Evolutionary conservation across 192 early-diverging fungal species (phyloP).

Genomic region (Chytriomyces sp.): DNA sequence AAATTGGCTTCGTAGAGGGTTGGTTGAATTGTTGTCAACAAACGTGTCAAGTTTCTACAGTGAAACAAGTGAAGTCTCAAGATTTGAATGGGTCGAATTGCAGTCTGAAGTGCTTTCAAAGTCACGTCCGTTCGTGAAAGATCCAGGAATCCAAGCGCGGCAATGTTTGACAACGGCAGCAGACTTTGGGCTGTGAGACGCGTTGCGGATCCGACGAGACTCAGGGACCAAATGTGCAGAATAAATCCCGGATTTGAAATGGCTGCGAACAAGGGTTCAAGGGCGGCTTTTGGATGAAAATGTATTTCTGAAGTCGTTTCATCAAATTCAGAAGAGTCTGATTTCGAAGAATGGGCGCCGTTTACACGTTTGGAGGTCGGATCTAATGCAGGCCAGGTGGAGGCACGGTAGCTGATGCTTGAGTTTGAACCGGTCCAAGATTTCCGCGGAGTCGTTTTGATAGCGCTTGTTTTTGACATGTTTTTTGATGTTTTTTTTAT

Average conservation of each 20-base stretch:
- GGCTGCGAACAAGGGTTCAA: background rate
- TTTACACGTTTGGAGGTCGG: background rate
- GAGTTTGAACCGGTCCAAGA: conserved; percentile 14
- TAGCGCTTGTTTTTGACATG: background rate
- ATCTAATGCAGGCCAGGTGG: conserved; percentile 1
- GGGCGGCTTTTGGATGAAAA: background rate
- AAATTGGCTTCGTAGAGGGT: too few species aligned
- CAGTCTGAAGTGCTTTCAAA: conserved; percentile 36
- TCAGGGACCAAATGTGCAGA: conserved; percentile 36
- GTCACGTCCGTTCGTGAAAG: conserved; percentile 44
- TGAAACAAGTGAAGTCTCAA: conserved; percentile 39
- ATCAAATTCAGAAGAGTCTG: too few species aligned
- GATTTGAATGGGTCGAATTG: conserved; percentile 37
- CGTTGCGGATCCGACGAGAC: conserved; percentile 17
- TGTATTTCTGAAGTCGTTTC: too few species aligned
- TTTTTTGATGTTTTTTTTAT: background rate
- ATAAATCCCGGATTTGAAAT: background rate
- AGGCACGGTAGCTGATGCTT: background rate
- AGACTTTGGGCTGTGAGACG: conserved; percentile 14
- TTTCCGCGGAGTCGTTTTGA: background rate
- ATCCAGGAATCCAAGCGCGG: conserved; percentile 49
- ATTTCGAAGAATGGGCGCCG: too few species aligned
- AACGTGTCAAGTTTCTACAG: conserved; percentile 23
- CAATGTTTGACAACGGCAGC: conserved; percentile 26
- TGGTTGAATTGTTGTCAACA: background rate